phyloP scores from a whole-genome alignment of 352 stramenopile genomes.

The Phytopythium kandeliae region DNA sequence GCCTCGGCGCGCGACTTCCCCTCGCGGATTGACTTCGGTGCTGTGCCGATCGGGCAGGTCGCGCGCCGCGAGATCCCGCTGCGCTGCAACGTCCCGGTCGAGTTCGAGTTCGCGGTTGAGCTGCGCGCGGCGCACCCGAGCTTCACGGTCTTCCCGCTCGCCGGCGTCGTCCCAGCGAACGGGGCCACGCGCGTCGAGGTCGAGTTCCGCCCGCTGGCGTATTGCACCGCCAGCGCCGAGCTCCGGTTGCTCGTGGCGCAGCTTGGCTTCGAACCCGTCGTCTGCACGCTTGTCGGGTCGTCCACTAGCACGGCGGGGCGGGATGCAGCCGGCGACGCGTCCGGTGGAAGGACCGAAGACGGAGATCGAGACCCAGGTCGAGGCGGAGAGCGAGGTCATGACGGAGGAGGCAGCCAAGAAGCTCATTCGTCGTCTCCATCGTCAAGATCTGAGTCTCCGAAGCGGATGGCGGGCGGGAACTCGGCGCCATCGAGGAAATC shows the following conservation, averaged over 20 bases:
- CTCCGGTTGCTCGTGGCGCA: conserved; percentile 76
- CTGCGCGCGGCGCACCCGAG: conserved; percentile 59
- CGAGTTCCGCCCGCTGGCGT: conserved; percentile 62
- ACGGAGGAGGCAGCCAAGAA: background rate
- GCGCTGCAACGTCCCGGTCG: conserved; percentile 76
- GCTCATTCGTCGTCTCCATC: background rate
- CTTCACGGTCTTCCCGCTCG: conserved; percentile 72
- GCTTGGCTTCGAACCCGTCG: conserved; percentile 57
- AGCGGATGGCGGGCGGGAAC: background rate
- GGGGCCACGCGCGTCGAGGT: conserved; percentile 60
- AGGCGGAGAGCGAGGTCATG: no score
- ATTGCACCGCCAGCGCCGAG: conserved; percentile 58
- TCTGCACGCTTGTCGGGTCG: conserved; percentile 59
- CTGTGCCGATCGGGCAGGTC: conserved; percentile 41
- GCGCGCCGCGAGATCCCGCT: conserved; percentile 38
- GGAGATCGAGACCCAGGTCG: no score
- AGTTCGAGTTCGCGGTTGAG: conserved; percentile 83
- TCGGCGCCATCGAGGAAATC: background rate
- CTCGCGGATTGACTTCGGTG: conserved; percentile 77
- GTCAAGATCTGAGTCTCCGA: conserved; percentile 1
- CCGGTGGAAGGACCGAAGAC: no score
- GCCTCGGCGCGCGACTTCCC: conserved; percentile 71
- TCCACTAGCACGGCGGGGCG: conserved; percentile 31
- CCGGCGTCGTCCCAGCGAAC: conserved; percentile 64
- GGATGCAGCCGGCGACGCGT: no score